Evolutionary conservation across 2,329 filamentous ascomycete species (phyloP).

Genomic region (Botrytis deweyae): DNA sequence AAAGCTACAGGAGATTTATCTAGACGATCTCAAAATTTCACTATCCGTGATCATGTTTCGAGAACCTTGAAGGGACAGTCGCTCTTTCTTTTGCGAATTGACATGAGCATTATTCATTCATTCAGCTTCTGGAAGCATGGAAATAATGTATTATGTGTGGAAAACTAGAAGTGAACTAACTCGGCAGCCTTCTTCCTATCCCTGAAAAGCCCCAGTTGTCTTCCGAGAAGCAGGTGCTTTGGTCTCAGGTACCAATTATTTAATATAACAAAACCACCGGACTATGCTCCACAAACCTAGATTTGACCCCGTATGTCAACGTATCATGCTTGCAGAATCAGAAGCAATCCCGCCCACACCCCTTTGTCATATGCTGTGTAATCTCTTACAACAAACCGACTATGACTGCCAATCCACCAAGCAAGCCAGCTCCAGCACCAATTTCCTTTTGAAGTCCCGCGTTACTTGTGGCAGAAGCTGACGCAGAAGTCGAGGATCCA

Average conservation of each 20-base stretch:
- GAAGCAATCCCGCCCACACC: neutral
- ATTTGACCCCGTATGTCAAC: neutral
- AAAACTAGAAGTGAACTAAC: neutral
- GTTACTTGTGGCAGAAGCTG: slow-evolving; percentile 27
- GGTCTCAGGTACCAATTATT: neutral
- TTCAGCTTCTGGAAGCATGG: neutral
- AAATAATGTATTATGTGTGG: neutral
- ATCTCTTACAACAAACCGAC: slow-evolving; percentile 30
- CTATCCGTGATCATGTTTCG: neutral
- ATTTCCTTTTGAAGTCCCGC: slow-evolving; percentile 29
- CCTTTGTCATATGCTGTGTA: slow-evolving; percentile 6
- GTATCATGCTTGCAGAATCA: slow-evolving; percentile 1
- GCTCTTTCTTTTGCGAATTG: neutral
- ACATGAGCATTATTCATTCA: neutral
- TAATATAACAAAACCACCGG: neutral
- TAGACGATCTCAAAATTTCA: neutral
- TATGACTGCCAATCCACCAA: slow-evolving; percentile 32
- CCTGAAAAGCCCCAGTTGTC: slow-evolving; percentile 3
- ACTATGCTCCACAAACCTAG: slow-evolving; percentile 8
- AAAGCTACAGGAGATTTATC: neutral
- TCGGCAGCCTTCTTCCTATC: neutral
- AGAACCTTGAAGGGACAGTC: neutral
- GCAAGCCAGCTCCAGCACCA: slow-evolving; percentile 31
- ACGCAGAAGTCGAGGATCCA: slow-evolving; percentile 15
- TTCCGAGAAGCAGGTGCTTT: neutral